phyloP scores from a whole-genome alignment of 2,329 filamentous ascomycete species.

The Fusarium sarcochroum region DNA sequence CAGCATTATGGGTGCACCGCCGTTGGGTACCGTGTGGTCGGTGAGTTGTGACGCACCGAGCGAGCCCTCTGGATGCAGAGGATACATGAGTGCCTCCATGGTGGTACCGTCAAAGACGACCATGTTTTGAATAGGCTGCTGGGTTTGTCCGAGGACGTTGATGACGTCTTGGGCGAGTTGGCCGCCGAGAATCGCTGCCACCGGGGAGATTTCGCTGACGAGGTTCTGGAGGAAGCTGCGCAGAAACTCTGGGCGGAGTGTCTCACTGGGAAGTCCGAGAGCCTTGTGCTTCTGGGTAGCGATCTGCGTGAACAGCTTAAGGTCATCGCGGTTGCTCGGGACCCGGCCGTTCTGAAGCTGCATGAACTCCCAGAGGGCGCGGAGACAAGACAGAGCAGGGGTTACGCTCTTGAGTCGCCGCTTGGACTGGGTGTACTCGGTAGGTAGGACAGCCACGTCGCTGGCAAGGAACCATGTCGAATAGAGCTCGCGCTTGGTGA shows the following conservation, averaged over 20 bases:
- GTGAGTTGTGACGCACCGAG: constrained; percentile 66
- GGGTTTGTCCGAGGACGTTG: constrained; percentile 89
- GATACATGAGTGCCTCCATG: constrained; percentile 83
- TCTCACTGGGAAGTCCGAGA: constrained; percentile 77
- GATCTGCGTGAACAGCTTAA: constrained; percentile 81
- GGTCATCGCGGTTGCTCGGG: constrained; percentile 73
- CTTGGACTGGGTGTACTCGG: constrained; percentile 76
- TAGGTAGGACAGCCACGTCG: constrained; percentile 78
- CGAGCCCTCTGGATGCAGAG: constrained; percentile 78
- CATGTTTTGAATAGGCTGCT: constrained; percentile 97
- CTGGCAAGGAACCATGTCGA: constrained; percentile 88
- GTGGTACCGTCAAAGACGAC: constrained; percentile 90
- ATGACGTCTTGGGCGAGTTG: constrained; percentile 96
- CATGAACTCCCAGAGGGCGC: constrained; percentile 88
- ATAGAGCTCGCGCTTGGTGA: constrained; percentile 93
- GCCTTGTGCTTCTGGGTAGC: constrained; percentile 84
- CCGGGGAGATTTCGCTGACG: constrained; percentile 85
- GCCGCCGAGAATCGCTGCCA: constrained; percentile 90
- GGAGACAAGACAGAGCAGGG: constrained; percentile 85
- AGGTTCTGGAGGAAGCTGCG: constrained; percentile 90
- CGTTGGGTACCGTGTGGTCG: constrained; percentile 42
- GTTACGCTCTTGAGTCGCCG: constrained; percentile 83
- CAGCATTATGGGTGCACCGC: constrained; percentile 43
- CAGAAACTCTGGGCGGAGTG: constrained; percentile 78
- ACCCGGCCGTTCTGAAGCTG: constrained; percentile 67